Percentiles rank a stretch among this genome's conserved stretches.
Conservation (phyloP, 306 rosid species). For the Geum urbanum region DNA sequence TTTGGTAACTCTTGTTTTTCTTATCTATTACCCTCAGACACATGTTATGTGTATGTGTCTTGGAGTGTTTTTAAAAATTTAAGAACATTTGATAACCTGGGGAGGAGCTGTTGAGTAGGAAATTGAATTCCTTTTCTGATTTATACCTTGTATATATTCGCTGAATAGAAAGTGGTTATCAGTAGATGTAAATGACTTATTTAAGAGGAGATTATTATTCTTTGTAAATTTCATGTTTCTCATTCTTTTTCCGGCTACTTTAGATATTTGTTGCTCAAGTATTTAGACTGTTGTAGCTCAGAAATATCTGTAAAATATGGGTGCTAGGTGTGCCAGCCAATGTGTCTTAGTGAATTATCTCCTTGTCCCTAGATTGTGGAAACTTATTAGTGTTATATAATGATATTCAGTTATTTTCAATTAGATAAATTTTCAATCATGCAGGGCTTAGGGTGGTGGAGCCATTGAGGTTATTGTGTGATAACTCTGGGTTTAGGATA, state of each 20-base stretch:
- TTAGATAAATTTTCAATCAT: neutral
- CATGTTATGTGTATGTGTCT: neutral
- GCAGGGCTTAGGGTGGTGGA: neutral
- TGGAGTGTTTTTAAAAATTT: neutral
- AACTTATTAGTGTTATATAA: neutral
- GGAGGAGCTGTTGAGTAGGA: neutral
- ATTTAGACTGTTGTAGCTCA: neutral
- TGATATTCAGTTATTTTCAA: neutral
- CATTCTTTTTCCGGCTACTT: neutral
- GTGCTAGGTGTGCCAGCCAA: neutral
- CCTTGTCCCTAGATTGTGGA: neutral
- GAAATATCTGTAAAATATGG: neutral
- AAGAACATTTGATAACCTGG: neutral
- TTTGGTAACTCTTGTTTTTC: neutral
- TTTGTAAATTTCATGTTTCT: neutral
- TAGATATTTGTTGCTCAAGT: neutral
- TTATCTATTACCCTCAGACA: neutral
- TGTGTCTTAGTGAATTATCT: neutral
- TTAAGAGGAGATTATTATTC: neutral
- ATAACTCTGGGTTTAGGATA: neutral
- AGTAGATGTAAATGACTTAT: neutral
- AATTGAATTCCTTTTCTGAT: neutral
- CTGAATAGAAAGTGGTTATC: neutral
- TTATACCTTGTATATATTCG: neutral
- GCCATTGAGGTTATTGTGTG: neutral